phyloP scores from a whole-genome alignment of 805 yeast species.

The Kregervanrija delftensis region DNA sequence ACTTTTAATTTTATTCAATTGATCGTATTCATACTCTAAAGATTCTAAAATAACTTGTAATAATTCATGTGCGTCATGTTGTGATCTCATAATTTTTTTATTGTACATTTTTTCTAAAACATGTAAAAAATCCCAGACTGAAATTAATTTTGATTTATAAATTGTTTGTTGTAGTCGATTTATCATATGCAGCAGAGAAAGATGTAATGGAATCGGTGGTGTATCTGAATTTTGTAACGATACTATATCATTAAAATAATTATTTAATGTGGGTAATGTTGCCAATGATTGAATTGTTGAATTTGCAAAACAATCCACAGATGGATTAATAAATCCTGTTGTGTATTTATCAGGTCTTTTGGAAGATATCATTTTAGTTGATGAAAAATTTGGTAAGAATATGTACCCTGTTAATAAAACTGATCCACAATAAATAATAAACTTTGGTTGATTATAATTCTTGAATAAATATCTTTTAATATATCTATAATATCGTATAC shows the following conservation, averaged over 20 bases:
- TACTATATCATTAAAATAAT: conserved; percentile 39
- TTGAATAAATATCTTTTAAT: neutral
- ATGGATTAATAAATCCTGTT: conserved; percentile 74
- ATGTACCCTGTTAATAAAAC: neutral
- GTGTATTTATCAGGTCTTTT: conserved; percentile 65
- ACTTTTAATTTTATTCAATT: conserved; percentile 3
- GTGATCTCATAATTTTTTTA: conserved; percentile 69
- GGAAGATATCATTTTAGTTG: conserved; percentile 1
- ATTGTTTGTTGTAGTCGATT: conserved; percentile 58
- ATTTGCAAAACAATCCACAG: conserved; percentile 92
- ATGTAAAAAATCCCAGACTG: conserved; percentile 75
- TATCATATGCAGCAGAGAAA: conserved; percentile 45
- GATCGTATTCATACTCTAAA: conserved; percentile 61
- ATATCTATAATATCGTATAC: too few relatives aligned
- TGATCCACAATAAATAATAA: neutral
- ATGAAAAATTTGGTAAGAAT: neutral
- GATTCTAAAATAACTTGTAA: conserved; percentile 77
- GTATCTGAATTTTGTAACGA: conserved; percentile 1
- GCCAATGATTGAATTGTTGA: conserved; percentile 77
- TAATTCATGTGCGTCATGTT: conserved; percentile 94
- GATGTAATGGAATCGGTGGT: conserved; percentile 44
- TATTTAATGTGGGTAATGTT: conserved; percentile 51
- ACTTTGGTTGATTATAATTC: conserved; percentile 1
- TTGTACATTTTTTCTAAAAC: conserved; percentile 67
- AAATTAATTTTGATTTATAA: conserved; percentile 42